These are phyloP conservation scores for Xylariaceae sp. DNA, from an alignment of 2,329 filamentous ascomycete genomes.

Conservation along the genomic window DNA sequence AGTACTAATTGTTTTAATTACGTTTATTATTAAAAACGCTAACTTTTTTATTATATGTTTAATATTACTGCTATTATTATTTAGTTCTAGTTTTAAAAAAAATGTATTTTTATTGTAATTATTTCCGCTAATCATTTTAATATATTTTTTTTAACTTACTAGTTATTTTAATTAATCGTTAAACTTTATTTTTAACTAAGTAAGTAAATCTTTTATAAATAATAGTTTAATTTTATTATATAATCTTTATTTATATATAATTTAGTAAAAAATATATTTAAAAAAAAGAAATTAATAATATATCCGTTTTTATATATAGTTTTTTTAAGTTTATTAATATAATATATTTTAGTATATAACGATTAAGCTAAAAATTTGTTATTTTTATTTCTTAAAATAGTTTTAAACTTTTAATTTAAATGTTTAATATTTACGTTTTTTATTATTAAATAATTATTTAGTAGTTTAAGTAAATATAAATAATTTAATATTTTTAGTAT, in stretches of 20 bases:
- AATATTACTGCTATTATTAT: not conserved
- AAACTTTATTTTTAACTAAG: too few species aligned
- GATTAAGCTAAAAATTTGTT: not conserved
- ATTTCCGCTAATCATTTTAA: not conserved
- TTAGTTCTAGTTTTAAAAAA: not conserved
- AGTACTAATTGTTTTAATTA: not conserved
- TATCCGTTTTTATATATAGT: not conserved
- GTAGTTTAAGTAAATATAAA: not conserved
- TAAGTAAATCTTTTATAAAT: not conserved
- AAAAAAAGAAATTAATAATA: not conserved
- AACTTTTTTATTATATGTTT: not conserved
- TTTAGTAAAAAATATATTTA: not conserved
- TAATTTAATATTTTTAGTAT: not conserved
- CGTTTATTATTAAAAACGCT: not conserved
- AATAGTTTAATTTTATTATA: not conserved
- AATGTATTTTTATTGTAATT: not conserved
- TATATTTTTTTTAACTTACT: not conserved
- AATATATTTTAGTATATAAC: not conserved
- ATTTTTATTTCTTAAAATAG: not conserved
- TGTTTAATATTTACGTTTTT: constrained; percentile 1
- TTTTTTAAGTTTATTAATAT: not conserved
- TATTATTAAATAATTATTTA: not conserved
- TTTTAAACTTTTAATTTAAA: not conserved
- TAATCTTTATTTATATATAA: not conserved
- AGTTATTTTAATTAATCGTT: not conserved